Conservation (phyloP, 2,329 filamentous ascomycete genomes). For the Xylariaceae sp. region DNA sequence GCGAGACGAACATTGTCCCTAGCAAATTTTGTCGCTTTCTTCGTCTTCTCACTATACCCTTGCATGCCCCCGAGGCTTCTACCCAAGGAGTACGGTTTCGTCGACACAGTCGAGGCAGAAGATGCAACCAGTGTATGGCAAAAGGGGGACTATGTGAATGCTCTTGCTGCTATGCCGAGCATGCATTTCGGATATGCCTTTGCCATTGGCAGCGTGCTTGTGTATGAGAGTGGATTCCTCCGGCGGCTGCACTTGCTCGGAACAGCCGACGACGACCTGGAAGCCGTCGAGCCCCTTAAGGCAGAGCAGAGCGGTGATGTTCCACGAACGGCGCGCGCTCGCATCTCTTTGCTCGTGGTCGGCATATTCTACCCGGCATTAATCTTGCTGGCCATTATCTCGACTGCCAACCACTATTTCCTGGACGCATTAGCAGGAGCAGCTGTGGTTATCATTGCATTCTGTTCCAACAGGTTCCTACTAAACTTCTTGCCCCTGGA, state of each 20-base stretch:
- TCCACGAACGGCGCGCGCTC: constrained; percentile 14
- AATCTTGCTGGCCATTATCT: constrained; percentile 54
- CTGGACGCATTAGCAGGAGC: constrained; percentile 63
- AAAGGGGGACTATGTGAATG: constrained; percentile 53
- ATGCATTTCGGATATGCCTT: constrained; percentile 56
- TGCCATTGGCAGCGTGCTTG: constrained; percentile 47
- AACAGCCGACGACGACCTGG: constrained; percentile 10
- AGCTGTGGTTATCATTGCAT: constrained; percentile 56
- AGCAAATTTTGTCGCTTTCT: constrained; percentile 44
- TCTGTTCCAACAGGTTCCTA: constrained; percentile 46
- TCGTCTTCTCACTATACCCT: constrained; percentile 42
- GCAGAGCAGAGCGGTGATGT: constrained; percentile 14
- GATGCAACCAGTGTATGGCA: constrained; percentile 51
- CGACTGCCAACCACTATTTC: constrained; percentile 60
- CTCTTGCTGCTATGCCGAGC: constrained; percentile 54
- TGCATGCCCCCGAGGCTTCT: constrained; percentile 46
- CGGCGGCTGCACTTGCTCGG: constrained; percentile 26
- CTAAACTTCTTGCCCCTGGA: constrained; percentile 59
- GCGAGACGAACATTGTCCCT: constrained; percentile 44
- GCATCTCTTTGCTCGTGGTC: constrained; percentile 20
- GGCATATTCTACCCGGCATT: constrained; percentile 49
- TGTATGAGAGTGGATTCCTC: constrained; percentile 48
- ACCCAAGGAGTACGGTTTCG: constrained; percentile 39
- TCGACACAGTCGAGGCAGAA: constrained; percentile 32
- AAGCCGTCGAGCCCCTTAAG: constrained; percentile 14